Conservation (phyloP, 202 grass and related monocot species). For the Setaria italica region DNA sequence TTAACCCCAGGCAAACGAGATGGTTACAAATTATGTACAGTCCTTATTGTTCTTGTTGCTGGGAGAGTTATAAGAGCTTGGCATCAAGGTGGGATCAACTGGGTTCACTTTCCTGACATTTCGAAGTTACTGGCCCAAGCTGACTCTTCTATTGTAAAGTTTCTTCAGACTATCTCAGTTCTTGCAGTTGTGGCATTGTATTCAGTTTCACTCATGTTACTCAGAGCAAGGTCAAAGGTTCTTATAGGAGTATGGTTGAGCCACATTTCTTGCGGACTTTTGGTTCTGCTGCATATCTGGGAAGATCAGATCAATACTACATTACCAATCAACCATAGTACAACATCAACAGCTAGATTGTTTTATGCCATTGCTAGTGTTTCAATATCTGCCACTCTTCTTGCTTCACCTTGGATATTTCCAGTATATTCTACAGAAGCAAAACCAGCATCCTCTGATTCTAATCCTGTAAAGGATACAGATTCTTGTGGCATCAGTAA, state of each 20-base stretch:
- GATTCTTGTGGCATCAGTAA: conserved; percentile 53
- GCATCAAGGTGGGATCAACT: conserved; percentile 97
- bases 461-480: conserved; percentile 13
- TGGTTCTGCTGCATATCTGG: conserved; percentile 79
- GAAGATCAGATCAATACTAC: conserved; percentile 51
- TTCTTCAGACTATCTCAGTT: conserved; percentile 72
- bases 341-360: conserved; percentile 67
- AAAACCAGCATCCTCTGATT: conserved; percentile 29
- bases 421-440: conserved; percentile 44
- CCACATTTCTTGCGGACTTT: conserved; percentile 57
- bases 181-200: conserved; percentile 54
- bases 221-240: conserved; percentile 45
- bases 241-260: conserved; percentile 58
- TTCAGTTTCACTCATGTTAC: conserved; percentile 56
- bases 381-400: conserved; percentile 53
- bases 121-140: conserved; percentile 73
- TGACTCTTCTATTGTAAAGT: conserved; percentile 63
- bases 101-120: conserved; percentile 90
- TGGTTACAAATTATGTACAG: conserved; percentile 50
- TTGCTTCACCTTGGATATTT: conserved; percentile 71
- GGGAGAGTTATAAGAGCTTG: conserved; percentile 93
- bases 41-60: conserved; percentile 71
- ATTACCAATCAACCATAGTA: conserved; percentile 48
- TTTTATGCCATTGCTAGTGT: conserved; percentile 59
- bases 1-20: conserved; percentile 23